Conservation (phyloP, 2,329 filamentous ascomycete genomes). For the Ambrosiella beaveri region DNA sequence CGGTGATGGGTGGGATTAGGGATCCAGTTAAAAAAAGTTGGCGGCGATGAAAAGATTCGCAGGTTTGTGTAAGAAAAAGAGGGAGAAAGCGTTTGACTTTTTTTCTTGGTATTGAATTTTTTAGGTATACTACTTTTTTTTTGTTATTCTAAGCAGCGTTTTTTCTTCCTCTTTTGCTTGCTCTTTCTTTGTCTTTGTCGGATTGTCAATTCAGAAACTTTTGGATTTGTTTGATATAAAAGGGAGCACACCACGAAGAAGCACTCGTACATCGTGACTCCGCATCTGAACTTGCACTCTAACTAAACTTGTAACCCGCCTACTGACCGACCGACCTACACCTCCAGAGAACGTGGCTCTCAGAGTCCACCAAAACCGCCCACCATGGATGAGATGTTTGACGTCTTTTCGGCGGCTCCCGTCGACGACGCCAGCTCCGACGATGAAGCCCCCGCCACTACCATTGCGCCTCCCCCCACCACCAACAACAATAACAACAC, state of each 20-base stretch:
- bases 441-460: conserved; percentile 19
- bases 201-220: too few relatives aligned
- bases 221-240: too few relatives aligned
- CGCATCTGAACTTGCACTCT: too few relatives aligned
- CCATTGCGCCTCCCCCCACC: neutral
- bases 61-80: neutral
- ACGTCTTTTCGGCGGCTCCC: conserved; percentile 51
- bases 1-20: neutral
- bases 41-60: neutral
- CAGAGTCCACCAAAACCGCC: neutral
- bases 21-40: conserved; percentile 11
- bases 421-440: conserved; percentile 26
- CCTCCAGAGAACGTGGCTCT: neutral
- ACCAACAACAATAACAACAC: neutral
- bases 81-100: neutral
- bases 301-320: too few relatives aligned
- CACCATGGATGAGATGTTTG: conserved; percentile 62
- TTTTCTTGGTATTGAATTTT: too few relatives aligned
- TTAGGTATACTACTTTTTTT: too few relatives aligned
- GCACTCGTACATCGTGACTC: too few relatives aligned
- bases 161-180: too few relatives aligned
- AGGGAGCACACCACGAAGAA: too few relatives aligned
- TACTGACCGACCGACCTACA: neutral
- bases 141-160: too few relatives aligned
- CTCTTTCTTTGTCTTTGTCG: too few relatives aligned